Percentiles rank a stretch among this genome's conserved stretches.
phyloP scores from a whole-genome alignment of 306 rosid genomes.

The Pterocarpus santalinus region DNA sequence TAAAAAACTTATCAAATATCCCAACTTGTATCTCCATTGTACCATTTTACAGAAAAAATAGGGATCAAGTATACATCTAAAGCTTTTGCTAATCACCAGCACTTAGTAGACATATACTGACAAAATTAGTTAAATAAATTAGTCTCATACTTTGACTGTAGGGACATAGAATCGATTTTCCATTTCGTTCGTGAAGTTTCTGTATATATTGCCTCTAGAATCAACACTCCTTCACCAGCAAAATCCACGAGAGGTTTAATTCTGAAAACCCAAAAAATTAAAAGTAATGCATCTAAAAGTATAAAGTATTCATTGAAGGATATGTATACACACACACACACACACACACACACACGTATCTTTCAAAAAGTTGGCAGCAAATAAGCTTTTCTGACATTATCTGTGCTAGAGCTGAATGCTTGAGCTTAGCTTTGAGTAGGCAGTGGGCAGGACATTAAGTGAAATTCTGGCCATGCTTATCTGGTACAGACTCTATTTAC shows the following conservation, averaged over 20 bases:
- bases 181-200: neutral
- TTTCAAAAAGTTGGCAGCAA: neutral
- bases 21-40: conserved; percentile 22
- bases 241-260: neutral
- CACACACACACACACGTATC: neutral
- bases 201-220: too few species aligned
- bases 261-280: neutral
- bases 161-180: neutral
- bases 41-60: neutral
- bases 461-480: conserved; percentile 42
- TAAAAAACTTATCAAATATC: conserved; percentile 6
- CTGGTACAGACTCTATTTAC: conserved; percentile 32
- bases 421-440: neutral
- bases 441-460: conserved; percentile 30
- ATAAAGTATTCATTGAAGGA: neutral
- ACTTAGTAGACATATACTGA: neutral
- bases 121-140: neutral
- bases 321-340: too few species aligned
- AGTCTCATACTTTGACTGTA: too few species aligned
- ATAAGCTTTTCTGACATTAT: conserved; percentile 6
- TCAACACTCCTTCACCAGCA: too few species aligned
- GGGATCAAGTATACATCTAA: neutral
- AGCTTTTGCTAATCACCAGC: neutral
- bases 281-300: neutral
- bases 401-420: neutral